Percentiles rank a stretch among this genome's conserved stretches.
Conservation (phyloP, 805 yeast species). For the Scheffersomyces lignosus region DNA sequence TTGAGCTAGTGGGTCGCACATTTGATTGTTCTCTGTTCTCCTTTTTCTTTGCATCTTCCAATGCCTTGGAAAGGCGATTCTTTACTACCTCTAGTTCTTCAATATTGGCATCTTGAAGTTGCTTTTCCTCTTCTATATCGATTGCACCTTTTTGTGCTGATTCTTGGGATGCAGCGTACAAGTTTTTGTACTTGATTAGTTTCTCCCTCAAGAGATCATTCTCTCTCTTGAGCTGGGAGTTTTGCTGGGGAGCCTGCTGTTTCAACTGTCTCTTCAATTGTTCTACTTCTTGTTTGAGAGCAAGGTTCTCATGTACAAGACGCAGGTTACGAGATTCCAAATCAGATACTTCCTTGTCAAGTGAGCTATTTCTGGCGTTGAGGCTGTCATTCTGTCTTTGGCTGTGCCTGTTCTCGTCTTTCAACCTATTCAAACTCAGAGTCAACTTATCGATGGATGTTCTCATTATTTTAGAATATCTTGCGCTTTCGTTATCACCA, state of each 20-base stretch:
- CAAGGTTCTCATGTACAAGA: constrained; percentile 2
- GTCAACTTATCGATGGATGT: constrained; percentile 29
- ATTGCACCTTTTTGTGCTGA: not conserved
- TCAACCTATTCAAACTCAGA: constrained; percentile 9
- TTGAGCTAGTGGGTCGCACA: no score
- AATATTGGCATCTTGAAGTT: not conserved
- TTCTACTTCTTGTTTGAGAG: constrained; percentile 4
- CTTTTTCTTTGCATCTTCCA: constrained; percentile 6
- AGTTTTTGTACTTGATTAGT: constrained; percentile 32
- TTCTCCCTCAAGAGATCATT: constrained; percentile 32
- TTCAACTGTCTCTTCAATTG: constrained; percentile 13
- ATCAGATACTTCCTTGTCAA: not conserved
- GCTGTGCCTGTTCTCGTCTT: constrained; percentile 1
- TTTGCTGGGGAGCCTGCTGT: constrained; percentile 16
- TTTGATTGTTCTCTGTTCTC: constrained; percentile 7
- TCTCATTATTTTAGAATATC: constrained; percentile 24
- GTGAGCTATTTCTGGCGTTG: not conserved
- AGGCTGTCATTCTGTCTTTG: not conserved
- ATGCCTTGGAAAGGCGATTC: not conserved
- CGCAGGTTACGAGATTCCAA: not conserved
- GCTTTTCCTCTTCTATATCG: not conserved
- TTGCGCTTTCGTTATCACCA: constrained; percentile 24
- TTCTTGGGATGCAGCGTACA: constrained; percentile 17
- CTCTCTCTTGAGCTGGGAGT: constrained; percentile 23
- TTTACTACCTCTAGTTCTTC: not conserved